A percentile compares a stretch with the other conserved stretches of the same genome.
phyloP scores from a whole-genome alignment of 225 moss, liverwort and hornwort genomes.

The Polytrichum formosum region DNA sequence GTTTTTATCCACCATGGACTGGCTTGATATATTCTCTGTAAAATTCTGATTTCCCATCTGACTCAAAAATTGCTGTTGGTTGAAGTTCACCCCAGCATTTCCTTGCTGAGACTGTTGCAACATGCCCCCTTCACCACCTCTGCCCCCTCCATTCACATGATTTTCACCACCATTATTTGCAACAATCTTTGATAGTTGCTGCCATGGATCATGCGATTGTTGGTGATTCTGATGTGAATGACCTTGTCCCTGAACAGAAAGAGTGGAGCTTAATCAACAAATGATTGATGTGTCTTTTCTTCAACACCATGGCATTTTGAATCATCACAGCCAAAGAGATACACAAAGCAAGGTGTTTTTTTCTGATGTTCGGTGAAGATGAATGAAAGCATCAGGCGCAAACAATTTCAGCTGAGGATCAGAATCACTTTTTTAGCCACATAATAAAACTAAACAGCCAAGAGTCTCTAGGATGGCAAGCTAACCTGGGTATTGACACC shows the following conservation, averaged over 20 bases:
- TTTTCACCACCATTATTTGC: slow-evolving; percentile 23
- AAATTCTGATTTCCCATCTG: slow-evolving; percentile 26
- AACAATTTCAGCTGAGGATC: too few species aligned
- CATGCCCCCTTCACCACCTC: slow-evolving; percentile 26
- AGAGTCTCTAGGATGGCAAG: background rate
- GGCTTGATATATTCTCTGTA: slow-evolving; percentile 22
- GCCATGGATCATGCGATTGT: slow-evolving; percentile 2
- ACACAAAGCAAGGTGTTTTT: too few species aligned
- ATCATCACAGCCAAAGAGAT: too few species aligned
- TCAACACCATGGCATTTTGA: too few species aligned
- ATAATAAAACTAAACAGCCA: background rate
- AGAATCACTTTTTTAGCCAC: too few species aligned
- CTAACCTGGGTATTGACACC: slow-evolving; percentile 37
- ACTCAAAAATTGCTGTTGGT: slow-evolving; percentile 37
- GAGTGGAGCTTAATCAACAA: background rate
- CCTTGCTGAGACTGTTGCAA: slow-evolving; percentile 46
- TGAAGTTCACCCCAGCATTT: slow-evolving; percentile 30
- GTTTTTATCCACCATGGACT: slow-evolving; percentile 45
- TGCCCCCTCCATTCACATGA: slow-evolving; percentile 22
- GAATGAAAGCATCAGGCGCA: too few species aligned
- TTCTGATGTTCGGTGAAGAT: too few species aligned
- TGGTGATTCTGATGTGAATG: slow-evolving; percentile 39
- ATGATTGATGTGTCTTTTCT: too few species aligned
- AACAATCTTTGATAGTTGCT: slow-evolving; percentile 32
- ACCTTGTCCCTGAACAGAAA: slow-evolving; percentile 28